These are phyloP conservation scores for Leccinellum rugosiceps DNA, from an alignment of 768 basidiomycete species.

Conservation along the genomic window DNA sequence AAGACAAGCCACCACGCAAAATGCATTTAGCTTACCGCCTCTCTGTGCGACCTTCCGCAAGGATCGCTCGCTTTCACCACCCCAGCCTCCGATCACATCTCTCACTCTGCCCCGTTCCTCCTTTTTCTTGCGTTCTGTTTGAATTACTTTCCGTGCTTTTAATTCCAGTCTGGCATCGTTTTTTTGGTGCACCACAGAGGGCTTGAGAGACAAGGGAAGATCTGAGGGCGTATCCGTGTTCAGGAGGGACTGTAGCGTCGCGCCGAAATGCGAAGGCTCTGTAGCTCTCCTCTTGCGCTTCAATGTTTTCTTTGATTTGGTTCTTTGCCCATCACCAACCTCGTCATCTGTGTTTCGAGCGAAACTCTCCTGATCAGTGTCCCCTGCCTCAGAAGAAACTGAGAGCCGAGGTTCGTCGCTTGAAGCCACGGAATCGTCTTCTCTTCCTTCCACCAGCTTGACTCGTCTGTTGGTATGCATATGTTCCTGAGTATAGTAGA, in stretches of 20 bases:
- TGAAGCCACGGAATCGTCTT: constrained; percentile 7
- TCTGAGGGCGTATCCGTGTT: constrained; percentile 67
- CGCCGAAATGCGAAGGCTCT: constrained; percentile 68
- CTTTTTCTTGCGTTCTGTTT: constrained; percentile 67
- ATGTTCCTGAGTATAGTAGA: constrained; percentile 7
- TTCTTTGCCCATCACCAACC: constrained; percentile 48
- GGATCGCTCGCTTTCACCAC: constrained; percentile 73
- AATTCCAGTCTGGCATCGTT: constrained; percentile 76
- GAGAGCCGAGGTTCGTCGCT: constrained; percentile 6
- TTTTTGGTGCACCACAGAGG: constrained; percentile 61
- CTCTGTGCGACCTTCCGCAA: constrained; percentile 82
- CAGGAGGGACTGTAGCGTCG: constrained; percentile 68
- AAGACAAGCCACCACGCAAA: not conserved
- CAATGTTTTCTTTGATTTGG: constrained; percentile 74
- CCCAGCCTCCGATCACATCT: constrained; percentile 87
- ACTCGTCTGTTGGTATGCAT: constrained; percentile 58
- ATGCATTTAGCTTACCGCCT: constrained; percentile 52
- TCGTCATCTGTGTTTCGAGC: constrained; percentile 60
- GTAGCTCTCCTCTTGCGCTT: constrained; percentile 85
- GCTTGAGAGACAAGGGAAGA: constrained; percentile 75
- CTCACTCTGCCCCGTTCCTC: constrained; percentile 66
- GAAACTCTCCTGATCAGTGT: constrained; percentile 22
- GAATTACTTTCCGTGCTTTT: constrained; percentile 68
- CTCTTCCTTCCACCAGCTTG: constrained; percentile 35
- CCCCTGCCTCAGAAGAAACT: constrained; percentile 11